These are phyloP conservation scores for Sugiyamaella novakii DNA, from an alignment of 1,139 yeast species.

Conservation along the genomic window DNA sequence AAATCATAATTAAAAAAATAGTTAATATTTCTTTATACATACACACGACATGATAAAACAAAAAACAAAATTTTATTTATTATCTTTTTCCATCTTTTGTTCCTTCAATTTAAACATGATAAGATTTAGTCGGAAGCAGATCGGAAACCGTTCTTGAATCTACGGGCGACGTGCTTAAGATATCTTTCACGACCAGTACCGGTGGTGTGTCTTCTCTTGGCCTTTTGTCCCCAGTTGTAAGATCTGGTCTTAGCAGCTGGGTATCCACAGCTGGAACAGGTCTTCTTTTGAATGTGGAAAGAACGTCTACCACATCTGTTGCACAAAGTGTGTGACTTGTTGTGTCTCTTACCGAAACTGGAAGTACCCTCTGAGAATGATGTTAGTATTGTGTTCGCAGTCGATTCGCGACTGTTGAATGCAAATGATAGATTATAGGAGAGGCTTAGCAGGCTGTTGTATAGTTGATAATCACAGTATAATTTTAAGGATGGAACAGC, in stretches of 20 bases:
- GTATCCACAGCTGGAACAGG: constrained; percentile 99
- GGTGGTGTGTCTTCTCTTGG: constrained; percentile 99
- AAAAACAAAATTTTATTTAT: constrained; percentile 11
- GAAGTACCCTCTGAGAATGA: constrained; percentile 90
- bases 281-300: constrained; percentile 99
- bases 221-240: constrained; percentile 98
- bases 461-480: no score
- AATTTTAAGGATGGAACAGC: no score
- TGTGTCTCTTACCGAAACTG: constrained; percentile 99
- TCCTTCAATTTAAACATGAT: constrained; percentile 8
- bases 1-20: background rate
- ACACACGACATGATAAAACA: constrained; percentile 5
- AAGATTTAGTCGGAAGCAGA: constrained; percentile 52
- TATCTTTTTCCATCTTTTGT: constrained; percentile 10
- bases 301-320: constrained; percentile 99
- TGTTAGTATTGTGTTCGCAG: constrained; percentile 15
- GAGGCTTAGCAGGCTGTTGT: background rate
- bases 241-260: constrained; percentile 98
- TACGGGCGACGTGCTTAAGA: constrained; percentile 95
- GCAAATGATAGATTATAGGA: background rate
- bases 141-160: constrained; percentile 99
- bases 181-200: constrained; percentile 99
- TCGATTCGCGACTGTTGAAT: background rate
- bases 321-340: constrained; percentile 99
- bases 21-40: constrained; percentile 10